Conservation (phyloP, 768 basidiomycete genomes). For the Amanita rimosa region DNA sequence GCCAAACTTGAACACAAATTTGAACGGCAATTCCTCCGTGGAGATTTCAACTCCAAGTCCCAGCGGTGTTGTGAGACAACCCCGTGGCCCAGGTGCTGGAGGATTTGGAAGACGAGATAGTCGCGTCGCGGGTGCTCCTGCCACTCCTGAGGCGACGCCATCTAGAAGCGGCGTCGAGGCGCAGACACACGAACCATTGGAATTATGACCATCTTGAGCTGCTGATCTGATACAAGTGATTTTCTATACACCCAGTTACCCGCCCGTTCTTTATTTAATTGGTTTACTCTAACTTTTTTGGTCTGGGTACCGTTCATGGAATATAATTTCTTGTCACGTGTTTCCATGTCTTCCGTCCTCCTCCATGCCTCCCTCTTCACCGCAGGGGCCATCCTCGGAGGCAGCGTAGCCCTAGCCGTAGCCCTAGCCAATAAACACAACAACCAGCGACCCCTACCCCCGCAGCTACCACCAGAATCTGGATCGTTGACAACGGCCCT, state of each 20-base stretch:
- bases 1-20: constrained; percentile 30
- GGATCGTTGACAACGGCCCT: constrained; percentile 16
- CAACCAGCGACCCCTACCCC: no score
- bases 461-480: constrained; percentile 32
- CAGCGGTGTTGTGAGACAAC: constrained; percentile 68
- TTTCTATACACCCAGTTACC: constrained; percentile 9
- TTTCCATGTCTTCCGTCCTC: constrained; percentile 21
- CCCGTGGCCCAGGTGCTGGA: constrained; percentile 68
- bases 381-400: constrained; percentile 73
- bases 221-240: constrained; percentile 8
- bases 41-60: constrained; percentile 26
- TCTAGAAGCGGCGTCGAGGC: constrained; percentile 66
- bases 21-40: constrained; percentile 25
- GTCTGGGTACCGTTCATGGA: background rate
- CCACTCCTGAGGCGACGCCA: constrained; percentile 23
- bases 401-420: constrained; percentile 54
- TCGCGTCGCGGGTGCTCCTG: constrained; percentile 24
- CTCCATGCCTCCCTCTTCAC: constrained; percentile 69
- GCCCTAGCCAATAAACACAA: constrained; percentile 25
- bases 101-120: constrained; percentile 69
- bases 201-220: constrained; percentile 45
- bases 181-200: constrained; percentile 78
- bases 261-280: constrained; percentile 2
- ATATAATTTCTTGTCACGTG: constrained; percentile 1
- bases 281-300: background rate